These are phyloP conservation scores for Zancudomyces culisetae DNA, from an alignment of 371 early-diverging fungal genomes.

Conservation along the genomic window DNA sequence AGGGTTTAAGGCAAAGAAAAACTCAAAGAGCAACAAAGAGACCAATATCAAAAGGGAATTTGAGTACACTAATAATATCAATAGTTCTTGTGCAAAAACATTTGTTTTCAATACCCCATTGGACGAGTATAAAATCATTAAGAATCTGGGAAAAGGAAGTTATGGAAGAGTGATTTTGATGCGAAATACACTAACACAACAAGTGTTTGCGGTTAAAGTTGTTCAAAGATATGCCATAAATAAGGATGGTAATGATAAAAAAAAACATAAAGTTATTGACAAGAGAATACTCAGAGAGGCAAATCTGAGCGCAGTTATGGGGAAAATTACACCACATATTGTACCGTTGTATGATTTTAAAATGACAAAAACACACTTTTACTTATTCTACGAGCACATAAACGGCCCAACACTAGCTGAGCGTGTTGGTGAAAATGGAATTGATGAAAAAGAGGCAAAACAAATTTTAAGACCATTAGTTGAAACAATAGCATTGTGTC, in stretches of 20 bases:
- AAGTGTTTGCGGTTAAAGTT: slow-evolving; percentile 68
- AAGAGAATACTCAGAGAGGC: slow-evolving; percentile 24
- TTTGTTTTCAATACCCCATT: slow-evolving; percentile 23
- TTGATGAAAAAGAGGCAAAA: slow-evolving; percentile 50
- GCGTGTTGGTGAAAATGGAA: slow-evolving; percentile 45
- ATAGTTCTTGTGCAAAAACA: neutral
- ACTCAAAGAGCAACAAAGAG: too few species aligned
- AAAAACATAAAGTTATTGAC: slow-evolving; percentile 22
- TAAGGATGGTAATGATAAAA: slow-evolving; percentile 15
- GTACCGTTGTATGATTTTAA: slow-evolving; percentile 34
- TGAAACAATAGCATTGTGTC: slow-evolving; percentile 45
- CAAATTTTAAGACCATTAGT: slow-evolving; percentile 59
- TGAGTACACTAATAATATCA: neutral
- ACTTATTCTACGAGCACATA: slow-evolving; percentile 71
- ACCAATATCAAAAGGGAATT: too few species aligned
- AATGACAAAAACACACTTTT: slow-evolving; percentile 39
- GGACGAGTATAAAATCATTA: slow-evolving; percentile 18
- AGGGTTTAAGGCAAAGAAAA: too few species aligned
- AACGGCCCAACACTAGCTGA: slow-evolving; percentile 57
- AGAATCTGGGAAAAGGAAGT: slow-evolving; percentile 50
- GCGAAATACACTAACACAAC: slow-evolving; percentile 16
- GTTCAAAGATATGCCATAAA: slow-evolving; percentile 33
- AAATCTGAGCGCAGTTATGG: slow-evolving; percentile 41
- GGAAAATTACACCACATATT: slow-evolving; percentile 31
- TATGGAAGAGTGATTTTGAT: slow-evolving; percentile 63